phyloP scores from a whole-genome alignment of 495 filamentous ascomycete genomes.

The Penicillium parvum region DNA sequence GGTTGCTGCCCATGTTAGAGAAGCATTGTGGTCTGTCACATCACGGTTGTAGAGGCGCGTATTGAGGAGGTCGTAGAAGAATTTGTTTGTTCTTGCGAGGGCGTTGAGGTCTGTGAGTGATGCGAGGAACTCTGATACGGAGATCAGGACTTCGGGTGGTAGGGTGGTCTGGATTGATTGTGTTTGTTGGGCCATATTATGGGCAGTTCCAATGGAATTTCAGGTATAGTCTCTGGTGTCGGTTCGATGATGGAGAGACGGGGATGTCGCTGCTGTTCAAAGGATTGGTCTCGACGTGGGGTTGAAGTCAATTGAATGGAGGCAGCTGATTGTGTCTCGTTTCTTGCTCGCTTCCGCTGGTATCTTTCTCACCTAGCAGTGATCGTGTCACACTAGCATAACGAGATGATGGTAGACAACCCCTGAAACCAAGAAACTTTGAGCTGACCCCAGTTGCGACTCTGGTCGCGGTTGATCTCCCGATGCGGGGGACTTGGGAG shows the following conservation, averaged over 20 bases:
- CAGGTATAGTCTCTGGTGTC: conserved; percentile 2
- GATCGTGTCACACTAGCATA: too few species aligned
- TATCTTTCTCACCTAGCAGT: too few species aligned
- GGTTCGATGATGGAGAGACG: not conserved
- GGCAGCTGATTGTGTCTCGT: not conserved
- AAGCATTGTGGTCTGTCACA: not conserved
- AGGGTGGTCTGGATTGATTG: conserved; percentile 3
- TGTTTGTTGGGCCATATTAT: not conserved
- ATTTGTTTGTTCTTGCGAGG: conserved; percentile 8
- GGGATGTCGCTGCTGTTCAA: too few species aligned
- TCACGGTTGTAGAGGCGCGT: conserved; percentile 14
- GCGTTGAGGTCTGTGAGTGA: conserved; percentile 12
- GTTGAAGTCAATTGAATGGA: not conserved
- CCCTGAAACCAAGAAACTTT: too few species aligned
- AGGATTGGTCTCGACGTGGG: not conserved
- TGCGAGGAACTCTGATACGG: conserved; percentile 10
- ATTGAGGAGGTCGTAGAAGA: conserved; percentile 14
- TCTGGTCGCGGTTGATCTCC: too few species aligned
- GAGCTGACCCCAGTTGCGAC: too few species aligned
- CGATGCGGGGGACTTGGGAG: too few species aligned
- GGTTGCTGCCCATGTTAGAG: conserved; percentile 18
- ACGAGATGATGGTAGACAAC: too few species aligned
- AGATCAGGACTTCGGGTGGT: conserved; percentile 15
- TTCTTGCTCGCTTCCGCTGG: too few species aligned
- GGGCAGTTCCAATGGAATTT: not conserved